A percentile compares a stretch with the other conserved stretches of the same genome.
phyloP scores from a whole-genome alignment of 768 basidiomycete genomes.

The Epithele typhae region DNA sequence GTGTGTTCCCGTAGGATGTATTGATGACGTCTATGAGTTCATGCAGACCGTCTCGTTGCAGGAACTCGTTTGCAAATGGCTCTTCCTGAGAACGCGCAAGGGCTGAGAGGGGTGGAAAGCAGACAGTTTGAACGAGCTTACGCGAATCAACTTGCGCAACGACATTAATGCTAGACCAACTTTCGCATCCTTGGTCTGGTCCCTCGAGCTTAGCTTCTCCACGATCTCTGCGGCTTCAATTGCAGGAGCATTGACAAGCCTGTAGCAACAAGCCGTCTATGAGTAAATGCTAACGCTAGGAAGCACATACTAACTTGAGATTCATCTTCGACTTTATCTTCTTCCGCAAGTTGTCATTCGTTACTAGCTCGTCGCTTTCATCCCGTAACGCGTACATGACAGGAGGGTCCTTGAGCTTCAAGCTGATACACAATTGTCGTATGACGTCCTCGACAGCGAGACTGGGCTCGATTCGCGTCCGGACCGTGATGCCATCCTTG shows the following conservation, averaged over 20 bases:
- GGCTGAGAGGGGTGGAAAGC: neutral
- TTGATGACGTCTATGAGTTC: slow-evolving; percentile 71
- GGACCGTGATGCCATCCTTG: slow-evolving; percentile 67
- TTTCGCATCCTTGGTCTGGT: slow-evolving; percentile 55
- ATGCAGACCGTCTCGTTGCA: slow-evolving; percentile 64
- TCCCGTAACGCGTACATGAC: slow-evolving; percentile 76
- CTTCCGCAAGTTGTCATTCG: slow-evolving; percentile 79
- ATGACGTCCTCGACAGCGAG: slow-evolving; percentile 83
- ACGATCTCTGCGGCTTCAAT: slow-evolving; percentile 77
- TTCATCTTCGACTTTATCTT: slow-evolving; percentile 77
- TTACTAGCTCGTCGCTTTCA: slow-evolving; percentile 78
- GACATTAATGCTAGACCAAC: slow-evolving; percentile 70
- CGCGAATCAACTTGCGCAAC: slow-evolving; percentile 75
- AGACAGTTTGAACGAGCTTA: slow-evolving; percentile 28
- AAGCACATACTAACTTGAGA: slow-evolving; percentile 56
- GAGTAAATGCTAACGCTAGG: neutral
- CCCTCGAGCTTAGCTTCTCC: slow-evolving; percentile 58
- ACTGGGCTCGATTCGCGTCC: slow-evolving; percentile 81
- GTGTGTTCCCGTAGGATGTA: slow-evolving; percentile 69
- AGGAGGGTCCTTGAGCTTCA: slow-evolving; percentile 73
- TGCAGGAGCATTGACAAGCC: slow-evolving; percentile 74
- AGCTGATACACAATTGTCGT: slow-evolving; percentile 74
- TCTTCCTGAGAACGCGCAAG: slow-evolving; percentile 53
- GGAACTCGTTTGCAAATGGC: slow-evolving; percentile 75
- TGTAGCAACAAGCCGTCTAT: slow-evolving; percentile 22